These are phyloP conservation scores for Saccharomyces uvarum DNA, from an alignment of 1,139 yeast species.

Conservation along the genomic window DNA sequence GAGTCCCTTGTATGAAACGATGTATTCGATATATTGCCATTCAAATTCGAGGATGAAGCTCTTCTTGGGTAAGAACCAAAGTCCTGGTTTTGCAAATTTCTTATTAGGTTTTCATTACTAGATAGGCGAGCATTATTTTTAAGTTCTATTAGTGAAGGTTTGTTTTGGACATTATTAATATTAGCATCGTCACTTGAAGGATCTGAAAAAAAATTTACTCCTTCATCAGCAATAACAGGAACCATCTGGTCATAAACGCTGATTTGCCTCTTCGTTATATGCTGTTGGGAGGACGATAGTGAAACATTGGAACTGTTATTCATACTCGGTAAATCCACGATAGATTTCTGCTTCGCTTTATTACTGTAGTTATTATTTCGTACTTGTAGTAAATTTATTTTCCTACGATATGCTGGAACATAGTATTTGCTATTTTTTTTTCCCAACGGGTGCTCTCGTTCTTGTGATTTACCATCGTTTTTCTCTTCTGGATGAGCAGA, in stretches of 20 bases:
- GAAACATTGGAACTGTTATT: conserved; percentile 26
- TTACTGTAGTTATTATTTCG: conserved; percentile 15
- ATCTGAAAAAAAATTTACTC: conserved; percentile 3
- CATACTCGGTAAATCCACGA: background rate
- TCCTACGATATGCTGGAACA: conserved; percentile 36
- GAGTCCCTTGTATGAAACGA: conserved; percentile 25
- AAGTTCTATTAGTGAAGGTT: background rate
- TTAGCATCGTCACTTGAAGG: background rate
- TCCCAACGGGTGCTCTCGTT: background rate
- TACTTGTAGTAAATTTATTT: conserved; percentile 16
- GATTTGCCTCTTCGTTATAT: conserved; percentile 11
- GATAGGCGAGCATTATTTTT: conserved; percentile 3
- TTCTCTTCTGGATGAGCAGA: conserved; percentile 10
- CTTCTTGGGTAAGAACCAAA: conserved; percentile 33
- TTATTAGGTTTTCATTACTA: conserved; percentile 19
- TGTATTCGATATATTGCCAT: conserved; percentile 18
- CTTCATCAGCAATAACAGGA: conserved; percentile 22
- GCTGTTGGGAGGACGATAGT: conserved; percentile 15
- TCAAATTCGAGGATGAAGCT: conserved; percentile 25
- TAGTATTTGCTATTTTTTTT: conserved; percentile 20
- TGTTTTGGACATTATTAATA: background rate
- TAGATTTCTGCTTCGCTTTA: background rate
- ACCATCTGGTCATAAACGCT: conserved; percentile 29
- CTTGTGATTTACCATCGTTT: conserved; percentile 2
- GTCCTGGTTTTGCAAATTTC: conserved; percentile 25